Evolutionary conservation across 495 filamentous ascomycete species (phyloP), one percentile per base, ranked within the genome.

Genomic region (Penicillium malachiteum): DNA sequence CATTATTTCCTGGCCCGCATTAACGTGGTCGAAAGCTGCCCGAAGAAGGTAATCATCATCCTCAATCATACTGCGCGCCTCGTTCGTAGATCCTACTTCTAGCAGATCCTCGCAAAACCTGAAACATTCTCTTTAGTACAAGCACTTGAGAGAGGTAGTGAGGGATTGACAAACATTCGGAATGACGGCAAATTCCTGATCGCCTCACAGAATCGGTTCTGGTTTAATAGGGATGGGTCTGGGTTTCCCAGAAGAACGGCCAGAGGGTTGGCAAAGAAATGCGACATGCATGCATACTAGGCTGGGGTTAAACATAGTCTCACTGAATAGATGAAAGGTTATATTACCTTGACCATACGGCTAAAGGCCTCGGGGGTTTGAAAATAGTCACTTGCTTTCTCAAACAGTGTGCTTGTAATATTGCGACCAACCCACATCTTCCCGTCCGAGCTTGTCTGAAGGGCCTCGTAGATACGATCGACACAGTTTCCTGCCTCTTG

Each of bases 201-300:
- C 16, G 89, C 88, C 63, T 96, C 86, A 42, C 87, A 77, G 55
- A 94, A 85, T 32, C 86, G 78, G 7, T 70, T 60, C 46, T 83
- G 73, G 8, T 60, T 56, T 41, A 60, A 37, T 5, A 45, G 42
- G 6, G 49, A 47, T 18, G 50, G 44, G 18, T 84, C 46, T 0
- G 80, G 54, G 2, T 77, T 58, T 45, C 63, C 63, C 7, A 81
- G 75, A 35, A 96, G 74, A 14, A 91, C 71, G 41, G 89, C 88
- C n/a, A 96, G 72, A 0, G 90, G 83, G 67, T 97, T 96, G 39
- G 89, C 89, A 65, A 93, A 97, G 68, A 96, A 97, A 68, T 96
- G 91, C 31, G 87, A 91, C 93, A 98, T 97, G 60, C 94, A 93
- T 12, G 86, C 84, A 71, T 97, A 97, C 88, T 95, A 57, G 11